Evolutionary conservation across 129 eudicot genomes (phyloP), one percentile per base, ranked within the genome.

Genomic region (Escallonia rubra): DNA sequence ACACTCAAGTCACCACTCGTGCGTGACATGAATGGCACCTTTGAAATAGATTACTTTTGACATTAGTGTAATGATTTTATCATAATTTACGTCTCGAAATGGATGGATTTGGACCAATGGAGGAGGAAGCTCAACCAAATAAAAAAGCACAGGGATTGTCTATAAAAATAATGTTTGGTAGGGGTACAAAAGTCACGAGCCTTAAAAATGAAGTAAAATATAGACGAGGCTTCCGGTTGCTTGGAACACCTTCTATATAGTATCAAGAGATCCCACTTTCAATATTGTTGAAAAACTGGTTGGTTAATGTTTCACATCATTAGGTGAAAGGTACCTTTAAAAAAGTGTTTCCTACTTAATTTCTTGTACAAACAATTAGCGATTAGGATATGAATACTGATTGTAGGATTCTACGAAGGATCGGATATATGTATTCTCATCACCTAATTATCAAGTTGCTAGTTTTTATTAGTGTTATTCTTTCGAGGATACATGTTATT

Each of bases 11-110:
- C 43, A n/a, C 57, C 43, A n/a, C 57, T 71, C 58, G 53, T 47
- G 71, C 50, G 44, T 72, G 81, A 76, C 81, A 76, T 68, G 70
- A 81, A 81, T 67, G 81, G 73, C 72, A 76, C 79, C 81, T 68
- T 67, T 15, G 71, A 67, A 65, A 61, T 54, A 4, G 56, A 70
- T 63, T 51, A 59, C 44, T 9, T 53, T 59, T 4, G 54, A 15
- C 43, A 57, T 41, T 69, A 65, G 60, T 67, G 58, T 42, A 60
- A 8, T 62, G 42, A 43, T 49, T 55, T 39, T 58, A 39, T 67
- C 55, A 50, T 66, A 5, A 59, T 59, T 14, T 38, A 52, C 51
- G 46, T 70, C 55, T 55, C 46, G 47, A 63, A 52, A 71, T 64
- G 61, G 59, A 14, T 71, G 68, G 40, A 59, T 42, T 69, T 48